Evolutionary conservation across 352 stramenopile species (phyloP), one percentile per base, ranked within the genome.

Genomic region (Globisporangium acanthophoron): DNA sequence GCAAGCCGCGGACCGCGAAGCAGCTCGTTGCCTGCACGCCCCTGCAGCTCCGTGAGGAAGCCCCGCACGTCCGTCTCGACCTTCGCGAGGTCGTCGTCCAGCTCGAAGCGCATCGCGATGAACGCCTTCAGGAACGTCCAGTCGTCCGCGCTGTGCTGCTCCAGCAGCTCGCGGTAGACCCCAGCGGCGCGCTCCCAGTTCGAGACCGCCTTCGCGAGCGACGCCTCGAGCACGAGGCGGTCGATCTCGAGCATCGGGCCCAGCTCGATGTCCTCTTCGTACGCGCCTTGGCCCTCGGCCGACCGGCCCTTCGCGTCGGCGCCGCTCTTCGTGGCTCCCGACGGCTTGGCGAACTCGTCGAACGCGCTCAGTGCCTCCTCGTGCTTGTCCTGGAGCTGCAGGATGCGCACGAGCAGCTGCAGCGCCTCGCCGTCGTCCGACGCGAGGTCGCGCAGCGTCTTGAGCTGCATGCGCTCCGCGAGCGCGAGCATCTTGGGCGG

Each of bases 191-290:
- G 82, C 39, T 69, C 69, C 64, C 66, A 88, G 52, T 91, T 66
- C 2, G 43, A 41, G 35, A 86, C 73, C 9, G 73, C 65, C 50
- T 78, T 85, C 0, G 72, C 70, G 7, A 94, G 64, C n/a, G 71
- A 64, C 0, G 85, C 80, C 45, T 92, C 83, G 7, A 94, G 67
- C 33, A 72, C 73, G 50, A 92, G 60, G 7, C 74, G 76, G 58
- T 94, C 85, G 49, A 92, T 90, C 31, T 71, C 65, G 45, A 93
- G 81, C 78, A 94, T 85, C n/a, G 80, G 78, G 31, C 85, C 85
- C 15, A 91, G 64, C 39, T 88, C 83, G 60, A 94, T 92, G 5
- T 94, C 85, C 43, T 94, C 85, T 44, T 94, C 85, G 65, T 85
- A 80, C 18, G 71, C 76, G 41, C 82, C 85, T 57, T 91, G 66